Conservation (phyloP, 2,329 filamentous ascomycete genomes). For the Xylaria sp. region DNA sequence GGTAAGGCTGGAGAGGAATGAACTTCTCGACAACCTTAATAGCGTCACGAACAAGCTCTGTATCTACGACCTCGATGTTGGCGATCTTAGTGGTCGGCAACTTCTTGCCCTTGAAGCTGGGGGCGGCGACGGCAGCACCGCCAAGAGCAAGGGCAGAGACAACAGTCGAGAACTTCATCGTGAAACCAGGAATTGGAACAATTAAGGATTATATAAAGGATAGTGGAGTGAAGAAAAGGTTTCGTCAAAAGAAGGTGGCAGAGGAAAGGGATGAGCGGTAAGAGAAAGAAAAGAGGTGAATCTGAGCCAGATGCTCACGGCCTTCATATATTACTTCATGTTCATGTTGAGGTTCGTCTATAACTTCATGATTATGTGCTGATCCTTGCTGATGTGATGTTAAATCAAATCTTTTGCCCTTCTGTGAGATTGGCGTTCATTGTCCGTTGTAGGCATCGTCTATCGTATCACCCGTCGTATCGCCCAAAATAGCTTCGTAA, state of each 20-base stretch:
- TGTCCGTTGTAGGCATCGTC: too few relatives aligned
- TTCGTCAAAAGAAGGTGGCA: neutral
- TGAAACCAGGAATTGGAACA: conserved; percentile 1
- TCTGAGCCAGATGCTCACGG: neutral
- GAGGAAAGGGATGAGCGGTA: neutral
- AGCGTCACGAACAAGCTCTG: conserved; percentile 33
- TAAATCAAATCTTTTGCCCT: conserved; percentile 6
- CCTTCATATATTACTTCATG: conserved; percentile 20
- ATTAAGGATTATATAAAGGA: conserved; percentile 8
- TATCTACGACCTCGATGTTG: conserved; percentile 38
- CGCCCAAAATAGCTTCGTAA: neutral
- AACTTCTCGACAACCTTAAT: conserved; percentile 33
- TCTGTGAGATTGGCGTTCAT: neutral
- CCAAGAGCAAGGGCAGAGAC: conserved; percentile 31
- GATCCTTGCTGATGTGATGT: neutral
- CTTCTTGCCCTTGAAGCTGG: conserved; percentile 27
- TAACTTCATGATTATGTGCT: neutral
- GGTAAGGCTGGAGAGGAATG: conserved; percentile 40
- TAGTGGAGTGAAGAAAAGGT: neutral
- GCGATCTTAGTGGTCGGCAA: conserved; percentile 36
- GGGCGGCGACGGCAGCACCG: conserved; percentile 30
- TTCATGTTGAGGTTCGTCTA: neutral
- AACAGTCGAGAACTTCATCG: conserved; percentile 35
- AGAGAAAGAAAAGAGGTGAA: too few relatives aligned
- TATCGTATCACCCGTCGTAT: neutral